phyloP scores from a whole-genome alignment of 306 rosid species.

The Trifolium dubium region DNA sequence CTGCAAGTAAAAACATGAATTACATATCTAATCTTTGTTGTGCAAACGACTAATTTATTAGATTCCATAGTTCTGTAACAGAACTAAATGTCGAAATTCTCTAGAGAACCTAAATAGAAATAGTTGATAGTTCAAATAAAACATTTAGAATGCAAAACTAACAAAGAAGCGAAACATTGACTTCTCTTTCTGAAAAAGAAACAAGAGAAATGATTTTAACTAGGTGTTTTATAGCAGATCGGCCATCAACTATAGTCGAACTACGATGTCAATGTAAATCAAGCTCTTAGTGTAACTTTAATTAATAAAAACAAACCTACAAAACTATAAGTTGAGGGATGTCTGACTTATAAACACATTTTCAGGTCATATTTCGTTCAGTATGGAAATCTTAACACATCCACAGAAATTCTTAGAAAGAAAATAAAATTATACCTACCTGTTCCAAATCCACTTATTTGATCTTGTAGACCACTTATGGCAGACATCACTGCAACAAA shows the following conservation, averaged over 20 bases:
- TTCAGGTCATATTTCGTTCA: neutral
- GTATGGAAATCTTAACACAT: neutral
- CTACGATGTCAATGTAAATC: neutral
- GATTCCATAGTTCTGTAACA: constrained; percentile 20
- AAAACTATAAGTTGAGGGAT: neutral
- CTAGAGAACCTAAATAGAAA: neutral
- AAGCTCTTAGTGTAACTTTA: neutral
- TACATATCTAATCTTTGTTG: constrained; percentile 33
- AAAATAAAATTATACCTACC: constrained; percentile 61
- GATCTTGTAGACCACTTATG: constrained; percentile 84
- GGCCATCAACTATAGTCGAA: neutral
- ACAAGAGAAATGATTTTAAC: neutral
- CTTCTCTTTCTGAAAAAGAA: neutral
- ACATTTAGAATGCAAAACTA: neutral
- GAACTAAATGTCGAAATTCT: constrained; percentile 20
- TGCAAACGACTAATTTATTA: constrained; percentile 16
- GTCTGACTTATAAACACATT: neutral
- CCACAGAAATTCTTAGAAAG: constrained; percentile 9
- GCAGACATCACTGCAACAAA: constrained; percentile 86
- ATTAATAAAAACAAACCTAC: neutral
- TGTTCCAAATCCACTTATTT: constrained; percentile 71
- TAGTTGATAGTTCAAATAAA: neutral
- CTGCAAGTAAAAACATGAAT: constrained; percentile 57
- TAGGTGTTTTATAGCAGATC: neutral
- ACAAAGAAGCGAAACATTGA: neutral